Evolutionary conservation across 768 basidiomycete genomes (phyloP), one percentile per base, ranked within the genome.

Genomic region (Amanita rubescens): DNA sequence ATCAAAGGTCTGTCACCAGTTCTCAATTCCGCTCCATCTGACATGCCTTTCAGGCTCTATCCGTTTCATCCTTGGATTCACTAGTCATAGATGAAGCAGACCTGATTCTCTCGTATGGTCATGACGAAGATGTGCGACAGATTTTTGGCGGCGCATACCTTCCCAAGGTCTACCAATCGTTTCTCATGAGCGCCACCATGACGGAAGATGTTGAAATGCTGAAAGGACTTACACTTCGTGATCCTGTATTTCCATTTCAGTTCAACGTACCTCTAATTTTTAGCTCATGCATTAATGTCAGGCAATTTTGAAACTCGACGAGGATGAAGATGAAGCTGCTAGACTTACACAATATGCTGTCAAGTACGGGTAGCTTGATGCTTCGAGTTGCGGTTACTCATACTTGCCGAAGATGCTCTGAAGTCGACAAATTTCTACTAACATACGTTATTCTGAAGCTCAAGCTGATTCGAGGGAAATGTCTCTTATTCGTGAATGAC

Each of bases 61-160:
- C 75, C 2, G 69, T 94, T 0, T 62, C 77, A 11, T 75, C 78
- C 0, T 70, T 98, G 27, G 88, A 92, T 43, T 87, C 89, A 4
- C 80, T 99, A 15, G 88, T 95, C 25, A 94, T 99, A 54, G 96
- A 99, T 65, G 96, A 99, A 70, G 96, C 96, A 20, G 96, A 98
- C 65, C 80, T 98, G 34, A 89, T 99, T 49, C 76, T 99, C 17
- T 97, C 94, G 0, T 99, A 98, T 65, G 96, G 96, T 2, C 92
- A 98, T 59, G 88, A 94, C 56, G 90, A 94, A 62, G 91, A 94
- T 55, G 80, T 94, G 42, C 80, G 84, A 24, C 80, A 84, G 55
- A 76, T 79, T 19, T 84, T 87, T 57, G 76, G 69, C 52, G 89
- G 81, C 44, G 79, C 75, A 39, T 85, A 79, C 67, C 78, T 88